phyloP scores from a whole-genome alignment of 192 early-diverging fungal genomes.

The Umbelopsis ramanniana region DNA sequence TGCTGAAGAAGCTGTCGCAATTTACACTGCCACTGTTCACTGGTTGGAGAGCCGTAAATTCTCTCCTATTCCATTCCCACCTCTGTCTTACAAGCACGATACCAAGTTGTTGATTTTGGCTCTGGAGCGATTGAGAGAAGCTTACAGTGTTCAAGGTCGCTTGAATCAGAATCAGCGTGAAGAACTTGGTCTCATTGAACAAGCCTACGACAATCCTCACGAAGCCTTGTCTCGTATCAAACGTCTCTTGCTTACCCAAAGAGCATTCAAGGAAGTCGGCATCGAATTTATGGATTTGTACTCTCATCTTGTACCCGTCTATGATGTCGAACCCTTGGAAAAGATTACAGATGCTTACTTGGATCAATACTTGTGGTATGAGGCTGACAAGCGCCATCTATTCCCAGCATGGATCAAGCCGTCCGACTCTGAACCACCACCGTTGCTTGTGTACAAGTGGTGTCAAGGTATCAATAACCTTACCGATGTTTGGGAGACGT shows the following conservation, averaged over 20 bases:
- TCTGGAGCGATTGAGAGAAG: slow-evolving; percentile 93
- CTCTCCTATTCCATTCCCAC: slow-evolving; percentile 98
- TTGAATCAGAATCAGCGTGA: slow-evolving; percentile 96
- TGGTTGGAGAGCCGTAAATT: slow-evolving; percentile 98
- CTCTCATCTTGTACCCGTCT: slow-evolving; percentile 95
- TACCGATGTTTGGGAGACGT: slow-evolving; percentile 92
- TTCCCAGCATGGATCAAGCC: slow-evolving; percentile 99
- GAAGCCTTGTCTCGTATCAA: slow-evolving; percentile 88
- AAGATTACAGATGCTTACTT: slow-evolving; percentile 99
- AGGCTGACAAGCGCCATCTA: slow-evolving; percentile 95
- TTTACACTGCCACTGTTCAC: slow-evolving; percentile 96
- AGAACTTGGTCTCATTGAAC: slow-evolving; percentile 97
- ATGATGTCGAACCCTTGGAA: slow-evolving; percentile 98
- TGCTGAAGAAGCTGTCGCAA: slow-evolving; percentile 97
- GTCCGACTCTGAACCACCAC: slow-evolving; percentile 94
- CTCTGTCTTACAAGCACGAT: slow-evolving; percentile 99
- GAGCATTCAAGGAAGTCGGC: slow-evolving; percentile 99
- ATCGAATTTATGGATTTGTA: slow-evolving; percentile 99
- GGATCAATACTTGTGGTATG: slow-evolving; percentile 99
- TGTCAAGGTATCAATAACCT: slow-evolving; percentile 99
- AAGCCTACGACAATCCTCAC: slow-evolving; percentile 97
- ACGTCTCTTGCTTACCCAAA: slow-evolving; percentile 92
- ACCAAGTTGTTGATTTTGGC: slow-evolving; percentile 97
- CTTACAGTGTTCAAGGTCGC: slow-evolving; percentile 93
- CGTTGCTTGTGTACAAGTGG: slow-evolving; percentile 97